These are phyloP conservation scores for Nicotiana otophora DNA, from an alignment of 257 asterid species.

Conservation along the genomic window DNA sequence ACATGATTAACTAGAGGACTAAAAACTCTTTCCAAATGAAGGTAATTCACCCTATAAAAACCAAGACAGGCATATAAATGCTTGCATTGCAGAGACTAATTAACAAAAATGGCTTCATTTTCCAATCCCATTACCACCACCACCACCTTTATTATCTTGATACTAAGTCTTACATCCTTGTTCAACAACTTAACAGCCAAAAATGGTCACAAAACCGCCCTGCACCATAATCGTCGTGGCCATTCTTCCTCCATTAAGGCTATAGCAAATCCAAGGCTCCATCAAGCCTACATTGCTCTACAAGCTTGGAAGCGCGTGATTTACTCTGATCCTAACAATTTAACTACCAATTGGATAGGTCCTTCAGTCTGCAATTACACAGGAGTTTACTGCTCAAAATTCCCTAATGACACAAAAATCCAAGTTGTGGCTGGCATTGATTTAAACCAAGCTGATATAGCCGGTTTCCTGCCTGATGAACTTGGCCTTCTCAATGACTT, in stretches of 20 bases:
- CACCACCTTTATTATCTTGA: slow-evolving; percentile 17
- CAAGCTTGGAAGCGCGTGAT: slow-evolving; percentile 44
- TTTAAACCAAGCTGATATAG: slow-evolving; percentile 57
- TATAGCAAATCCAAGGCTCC: slow-evolving; percentile 22
- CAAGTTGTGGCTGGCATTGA: slow-evolving; percentile 52
- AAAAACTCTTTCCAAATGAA: neutral
- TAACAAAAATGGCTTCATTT: slow-evolving; percentile 31
- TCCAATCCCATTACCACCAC: neutral
- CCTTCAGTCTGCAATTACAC: slow-evolving; percentile 46
- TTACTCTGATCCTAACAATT: slow-evolving; percentile 43
- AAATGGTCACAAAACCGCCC: slow-evolving; percentile 11
- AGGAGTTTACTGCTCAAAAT: slow-evolving; percentile 39
- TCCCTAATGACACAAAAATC: slow-evolving; percentile 31
- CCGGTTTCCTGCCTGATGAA: slow-evolving; percentile 60
- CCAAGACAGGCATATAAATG: neutral
- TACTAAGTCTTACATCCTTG: slow-evolving; percentile 19
- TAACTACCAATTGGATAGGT: slow-evolving; percentile 57
- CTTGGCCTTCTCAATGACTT: slow-evolving; percentile 62
- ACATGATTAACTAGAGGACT: neutral
- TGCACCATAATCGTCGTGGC: slow-evolving; percentile 8
- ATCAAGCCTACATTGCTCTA: slow-evolving; percentile 45
- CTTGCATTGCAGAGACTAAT: neutral
- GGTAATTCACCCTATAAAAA: neutral
- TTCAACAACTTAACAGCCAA: slow-evolving; percentile 23
- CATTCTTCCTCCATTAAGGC: slow-evolving; percentile 18